phyloP scores from a whole-genome alignment of 192 early-diverging fungal species.

The Coemansia sp. region DNA sequence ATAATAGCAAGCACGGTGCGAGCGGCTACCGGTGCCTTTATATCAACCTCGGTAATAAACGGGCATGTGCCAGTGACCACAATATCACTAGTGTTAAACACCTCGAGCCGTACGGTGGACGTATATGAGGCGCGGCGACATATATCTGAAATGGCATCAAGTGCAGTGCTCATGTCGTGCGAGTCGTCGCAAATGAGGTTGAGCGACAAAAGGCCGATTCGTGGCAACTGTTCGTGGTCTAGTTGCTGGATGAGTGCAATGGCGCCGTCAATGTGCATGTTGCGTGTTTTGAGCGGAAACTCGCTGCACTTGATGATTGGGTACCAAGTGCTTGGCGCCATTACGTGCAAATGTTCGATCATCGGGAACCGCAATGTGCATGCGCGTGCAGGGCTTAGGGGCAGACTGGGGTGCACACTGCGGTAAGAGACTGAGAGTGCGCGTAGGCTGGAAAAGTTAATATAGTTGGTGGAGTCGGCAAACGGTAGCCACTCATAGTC shows the following conservation, averaged over 20 bases:
- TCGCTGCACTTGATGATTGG: not conserved
- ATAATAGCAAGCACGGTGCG: not conserved
- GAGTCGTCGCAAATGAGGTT: slow-evolving; percentile 5
- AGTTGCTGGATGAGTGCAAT: not conserved
- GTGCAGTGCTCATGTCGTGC: not conserved
- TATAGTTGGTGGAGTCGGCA: not conserved
- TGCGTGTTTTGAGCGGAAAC: not conserved
- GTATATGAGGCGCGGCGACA: not conserved
- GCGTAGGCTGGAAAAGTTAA: not conserved
- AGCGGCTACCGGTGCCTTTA: not conserved
- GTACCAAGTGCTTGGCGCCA: not conserved
- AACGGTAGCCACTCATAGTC: slow-evolving; percentile 4
- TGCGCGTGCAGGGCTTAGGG: not conserved
- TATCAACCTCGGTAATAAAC: slow-evolving; percentile 1
- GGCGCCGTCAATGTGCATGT: not conserved
- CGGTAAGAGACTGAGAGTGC: not conserved
- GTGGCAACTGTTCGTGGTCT: not conserved
- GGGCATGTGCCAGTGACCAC: not conserved
- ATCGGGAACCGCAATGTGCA: not conserved
- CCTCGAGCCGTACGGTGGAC: not conserved
- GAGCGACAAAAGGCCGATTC: not conserved
- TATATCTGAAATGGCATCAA: not conserved
- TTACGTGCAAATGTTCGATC: not conserved
- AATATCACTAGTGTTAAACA: not conserved
- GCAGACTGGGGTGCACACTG: not conserved